Base-by-base conservation (phyloP, 2,329 filamentous ascomycete species). In the Keithomyces neogunnii region DNA sequence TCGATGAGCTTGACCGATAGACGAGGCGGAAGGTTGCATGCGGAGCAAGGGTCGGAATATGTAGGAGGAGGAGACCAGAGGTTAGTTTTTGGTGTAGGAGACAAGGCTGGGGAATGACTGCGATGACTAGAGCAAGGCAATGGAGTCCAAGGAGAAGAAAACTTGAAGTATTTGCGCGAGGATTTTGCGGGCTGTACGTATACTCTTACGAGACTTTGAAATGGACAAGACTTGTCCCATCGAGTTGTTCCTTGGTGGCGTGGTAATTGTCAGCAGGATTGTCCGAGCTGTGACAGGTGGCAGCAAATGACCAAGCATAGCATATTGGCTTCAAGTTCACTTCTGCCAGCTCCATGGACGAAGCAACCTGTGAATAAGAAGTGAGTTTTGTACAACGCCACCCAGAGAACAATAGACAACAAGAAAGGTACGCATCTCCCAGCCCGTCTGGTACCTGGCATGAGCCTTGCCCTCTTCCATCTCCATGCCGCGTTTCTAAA, bases 1-100 rank as follows among this genome's bases (percentile, higher is more conserved):
- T 87, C 55, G 84, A 89, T 63, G 88, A 92, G 70, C 73, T 93
- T 65, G 87, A 89, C 68, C 76, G 75, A 65, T 83, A 76, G 65
- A 52, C 61, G 55, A 66, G 64, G 65, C 66, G 62, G 59, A 65
- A 61, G 61, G 62, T 66, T 57, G 58, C 62, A 54, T 57, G 60
- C 43, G 42, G 47, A 43, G 40, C 26, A 61, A 58, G 56, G 56
- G 57, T 56, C 59, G 53, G 55, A 59, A 59, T 62, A 62, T 60
- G 58, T 64, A 63, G 58, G 57, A 65, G 61, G 59, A 63, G 59
- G 58, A 54, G 45, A 57, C 56, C 31, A 44, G 51, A 5, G 32
- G 5, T n/a, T 28, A 42, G 11, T 44, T 8, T 19, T 44, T 28
- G 28, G 9, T 8, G 40, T 29, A 11, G 26, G 30, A 29, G 19